Evolutionary conservation across 73 alveolate species (phyloP).

Genomic region (Symbiodinium natans): DNA sequence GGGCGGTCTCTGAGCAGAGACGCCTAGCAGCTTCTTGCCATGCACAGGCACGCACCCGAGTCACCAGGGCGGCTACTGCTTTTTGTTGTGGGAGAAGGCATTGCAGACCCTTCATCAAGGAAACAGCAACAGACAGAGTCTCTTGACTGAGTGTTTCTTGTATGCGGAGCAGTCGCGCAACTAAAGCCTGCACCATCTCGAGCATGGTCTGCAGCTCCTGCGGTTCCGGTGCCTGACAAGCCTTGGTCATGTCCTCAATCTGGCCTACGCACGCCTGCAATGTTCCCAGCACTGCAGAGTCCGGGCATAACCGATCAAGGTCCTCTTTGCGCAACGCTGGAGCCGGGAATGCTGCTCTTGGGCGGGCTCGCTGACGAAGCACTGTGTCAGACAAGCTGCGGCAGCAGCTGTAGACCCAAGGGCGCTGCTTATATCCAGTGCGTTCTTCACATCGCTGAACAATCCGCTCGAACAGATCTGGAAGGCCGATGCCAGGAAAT

Average conservation of each 20-base stretch:
- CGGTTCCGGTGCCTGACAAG: background rate
- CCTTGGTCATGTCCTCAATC: background rate
- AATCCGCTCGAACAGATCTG: background rate
- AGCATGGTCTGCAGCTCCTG: background rate
- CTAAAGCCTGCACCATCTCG: background rate
- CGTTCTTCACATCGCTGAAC: background rate
- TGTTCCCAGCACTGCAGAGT: background rate
- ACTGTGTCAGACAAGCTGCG: background rate
- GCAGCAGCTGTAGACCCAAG: background rate
- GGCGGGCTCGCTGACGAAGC: background rate
- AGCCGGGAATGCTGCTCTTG: background rate
- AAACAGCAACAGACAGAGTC: background rate
- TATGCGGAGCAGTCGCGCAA: background rate
- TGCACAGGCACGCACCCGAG: background rate
- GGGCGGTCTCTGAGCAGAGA: background rate
- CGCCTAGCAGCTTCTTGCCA: constrained; percentile 10
- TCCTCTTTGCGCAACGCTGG: background rate
- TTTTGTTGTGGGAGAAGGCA: background rate
- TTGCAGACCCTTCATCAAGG: background rate
- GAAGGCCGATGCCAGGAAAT: background rate
- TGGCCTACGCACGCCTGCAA: background rate
- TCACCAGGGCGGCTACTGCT: background rate
- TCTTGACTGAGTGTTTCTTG: background rate
- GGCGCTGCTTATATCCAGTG: background rate
- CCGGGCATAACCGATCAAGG: background rate